Percentiles rank a stretch among this genome's conserved stretches.
phyloP scores from a whole-genome alignment of 495 filamentous ascomycete genomes.

The Paragyromitra xinjiangensis region DNA sequence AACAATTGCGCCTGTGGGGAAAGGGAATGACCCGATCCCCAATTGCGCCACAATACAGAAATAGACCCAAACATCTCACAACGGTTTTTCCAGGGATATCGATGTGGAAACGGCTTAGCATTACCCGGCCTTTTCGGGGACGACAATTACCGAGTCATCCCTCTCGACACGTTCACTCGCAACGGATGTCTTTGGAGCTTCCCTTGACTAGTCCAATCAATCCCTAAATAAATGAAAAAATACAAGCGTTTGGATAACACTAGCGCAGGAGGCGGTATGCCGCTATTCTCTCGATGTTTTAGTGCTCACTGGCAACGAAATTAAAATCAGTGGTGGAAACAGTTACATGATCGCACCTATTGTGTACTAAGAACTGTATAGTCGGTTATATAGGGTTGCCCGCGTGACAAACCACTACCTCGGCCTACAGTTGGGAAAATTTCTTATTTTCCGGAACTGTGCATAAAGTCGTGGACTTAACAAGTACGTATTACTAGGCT shows the following conservation, averaged over 20 bases:
- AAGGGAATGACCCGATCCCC: conserved; percentile 6
- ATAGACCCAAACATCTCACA: conserved; percentile 36
- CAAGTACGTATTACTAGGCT: conserved; percentile 19
- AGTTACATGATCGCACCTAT: background rate
- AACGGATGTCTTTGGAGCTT: background rate
- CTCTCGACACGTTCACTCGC: background rate
- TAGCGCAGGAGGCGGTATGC: background rate
- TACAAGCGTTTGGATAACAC: background rate
- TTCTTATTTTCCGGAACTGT: conserved; percentile 7
- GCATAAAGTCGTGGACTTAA: conserved; percentile 20
- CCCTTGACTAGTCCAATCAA: background rate
- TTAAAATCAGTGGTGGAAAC: background rate
- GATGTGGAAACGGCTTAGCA: conserved; percentile 6
- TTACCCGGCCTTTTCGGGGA: conserved; percentile 42
- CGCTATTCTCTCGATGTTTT: background rate
- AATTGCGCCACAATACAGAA: conserved; percentile 35
- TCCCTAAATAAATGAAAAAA: background rate
- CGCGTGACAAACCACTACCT: conserved; percentile 7
- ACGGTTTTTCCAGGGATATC: conserved; percentile 35
- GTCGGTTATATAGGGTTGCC: background rate
- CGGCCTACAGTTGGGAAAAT: conserved; percentile 1
- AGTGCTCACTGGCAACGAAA: background rate
- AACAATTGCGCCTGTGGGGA: conserved; percentile 23
- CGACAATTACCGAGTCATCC: conserved; percentile 9
- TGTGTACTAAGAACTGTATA: conserved; percentile 1